Conservation (phyloP, 768 basidiomycete species). For the Phanerochaete carnosa region DNA sequence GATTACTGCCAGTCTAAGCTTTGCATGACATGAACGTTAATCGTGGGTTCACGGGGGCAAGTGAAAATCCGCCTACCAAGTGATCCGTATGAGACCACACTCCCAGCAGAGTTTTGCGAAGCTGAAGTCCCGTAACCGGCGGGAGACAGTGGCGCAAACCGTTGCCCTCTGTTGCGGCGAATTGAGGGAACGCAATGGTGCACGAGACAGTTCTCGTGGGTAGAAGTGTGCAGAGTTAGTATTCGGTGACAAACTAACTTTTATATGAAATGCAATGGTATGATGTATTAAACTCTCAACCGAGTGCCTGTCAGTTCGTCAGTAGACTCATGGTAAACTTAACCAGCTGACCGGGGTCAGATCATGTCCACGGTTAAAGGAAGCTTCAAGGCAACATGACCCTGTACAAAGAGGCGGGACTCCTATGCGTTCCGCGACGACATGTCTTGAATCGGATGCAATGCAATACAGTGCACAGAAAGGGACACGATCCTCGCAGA, state of each 20-base stretch:
- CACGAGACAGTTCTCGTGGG: no score
- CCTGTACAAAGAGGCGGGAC: neutral
- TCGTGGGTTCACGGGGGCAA: no score
- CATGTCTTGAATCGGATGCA: neutral
- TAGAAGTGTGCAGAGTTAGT: no score
- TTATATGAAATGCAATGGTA: neutral
- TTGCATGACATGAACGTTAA: no score
- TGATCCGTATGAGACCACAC: no score
- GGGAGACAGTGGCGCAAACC: no score
- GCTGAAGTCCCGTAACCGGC: no score
- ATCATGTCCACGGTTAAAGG: neutral
- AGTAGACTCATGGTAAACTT: neutral
- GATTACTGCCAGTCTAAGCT: no score
- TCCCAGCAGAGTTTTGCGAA: no score
- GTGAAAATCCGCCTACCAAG: no score
- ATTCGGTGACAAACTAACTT: neutral
- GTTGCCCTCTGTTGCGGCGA: no score
- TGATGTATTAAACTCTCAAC: neutral
- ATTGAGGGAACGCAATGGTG: no score
- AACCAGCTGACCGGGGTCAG: neutral
- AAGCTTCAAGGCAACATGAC: neutral
- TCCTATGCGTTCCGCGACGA: neutral
- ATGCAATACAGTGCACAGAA: neutral
- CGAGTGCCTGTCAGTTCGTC: neutral
- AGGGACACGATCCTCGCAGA: neutral